These are phyloP conservation scores for Cyclotella cryptica DNA, from an alignment of 108 stramenopile genomes.

Conservation along the genomic window DNA sequence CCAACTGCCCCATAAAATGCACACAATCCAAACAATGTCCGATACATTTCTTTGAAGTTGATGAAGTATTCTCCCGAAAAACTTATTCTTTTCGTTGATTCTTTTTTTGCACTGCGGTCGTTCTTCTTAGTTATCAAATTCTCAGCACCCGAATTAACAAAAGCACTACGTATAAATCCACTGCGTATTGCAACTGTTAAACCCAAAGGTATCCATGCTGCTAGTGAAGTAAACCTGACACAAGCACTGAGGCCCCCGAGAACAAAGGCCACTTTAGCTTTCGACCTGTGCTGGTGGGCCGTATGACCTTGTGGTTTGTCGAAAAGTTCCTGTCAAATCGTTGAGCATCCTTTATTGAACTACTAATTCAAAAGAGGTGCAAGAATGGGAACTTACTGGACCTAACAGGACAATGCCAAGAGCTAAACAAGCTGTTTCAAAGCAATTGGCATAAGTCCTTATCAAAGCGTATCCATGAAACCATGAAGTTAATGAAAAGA, in stretches of 20 bases:
- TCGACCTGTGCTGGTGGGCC: slow-evolving; percentile 17
- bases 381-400: slow-evolving; percentile 35
- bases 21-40: slow-evolving; percentile 58
- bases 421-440: slow-evolving; percentile 66
- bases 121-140: slow-evolving; percentile 1
- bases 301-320: background rate
- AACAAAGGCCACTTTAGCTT: slow-evolving; percentile 68
- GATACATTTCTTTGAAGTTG: slow-evolving; percentile 9
- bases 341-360: slow-evolving; percentile 10
- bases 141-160: background rate
- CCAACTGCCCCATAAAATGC: slow-evolving; percentile 64
- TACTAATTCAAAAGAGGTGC: background rate
- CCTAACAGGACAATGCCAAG: slow-evolving; percentile 64
- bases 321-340: slow-evolving; percentile 14
- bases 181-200: slow-evolving; percentile 62
- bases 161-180: too few relatives aligned
- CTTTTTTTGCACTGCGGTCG: background rate
- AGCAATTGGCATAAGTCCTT: slow-evolving; percentile 83
- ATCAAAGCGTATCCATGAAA: slow-evolving; percentile 84
- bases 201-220: slow-evolving; percentile 84
- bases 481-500: slow-evolving; percentile 66
- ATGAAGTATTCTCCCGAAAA: background rate
- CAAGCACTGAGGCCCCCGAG: slow-evolving; percentile 81
- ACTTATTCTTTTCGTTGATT: background rate
- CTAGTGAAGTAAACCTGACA: slow-evolving; percentile 83